A percentile compares a stretch with the other conserved stretches of the same genome.
Evolutionary conservation across 805 yeast species (phyloP).

Genomic region (Lachancea sp.): DNA sequence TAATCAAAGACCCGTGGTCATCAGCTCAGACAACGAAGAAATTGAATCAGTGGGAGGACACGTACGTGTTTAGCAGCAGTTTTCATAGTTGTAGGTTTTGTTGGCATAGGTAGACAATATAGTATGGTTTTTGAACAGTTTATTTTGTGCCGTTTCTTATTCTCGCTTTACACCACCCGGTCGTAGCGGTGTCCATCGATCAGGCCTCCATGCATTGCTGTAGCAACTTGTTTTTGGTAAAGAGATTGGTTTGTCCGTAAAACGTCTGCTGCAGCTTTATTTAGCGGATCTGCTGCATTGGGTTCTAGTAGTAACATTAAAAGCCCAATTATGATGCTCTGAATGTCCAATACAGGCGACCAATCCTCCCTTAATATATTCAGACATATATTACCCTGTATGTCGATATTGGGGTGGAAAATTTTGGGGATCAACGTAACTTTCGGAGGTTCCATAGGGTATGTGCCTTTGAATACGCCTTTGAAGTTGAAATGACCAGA

Average conservation of each 20-base stretch:
- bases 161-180: slow-evolving; percentile 36
- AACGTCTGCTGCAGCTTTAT: slow-evolving; percentile 77
- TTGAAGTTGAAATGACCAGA: slow-evolving; percentile 45
- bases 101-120: no score
- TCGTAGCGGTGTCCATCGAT: slow-evolving; percentile 59
- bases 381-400: slow-evolving; percentile 84
- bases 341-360: slow-evolving; percentile 86
- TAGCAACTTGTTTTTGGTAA: slow-evolving; percentile 52
- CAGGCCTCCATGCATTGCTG: slow-evolving; percentile 67
- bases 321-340: slow-evolving; percentile 76
- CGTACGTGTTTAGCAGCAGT: slow-evolving; percentile 17
- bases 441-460: slow-evolving; percentile 91
- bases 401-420: slow-evolving; percentile 91
- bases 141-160: background rate
- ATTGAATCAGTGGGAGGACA: slow-evolving; percentile 25
- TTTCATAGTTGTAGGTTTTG: background rate
- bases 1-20: slow-evolving; percentile 16
- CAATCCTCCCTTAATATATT: slow-evolving; percentile 92
- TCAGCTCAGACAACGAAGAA: slow-evolving; percentile 26
- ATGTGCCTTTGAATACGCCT: slow-evolving; percentile 60
- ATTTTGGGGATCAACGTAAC: slow-evolving; percentile 65
- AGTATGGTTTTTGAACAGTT: background rate
- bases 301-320: slow-evolving; percentile 85
- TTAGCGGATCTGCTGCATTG: slow-evolving; percentile 85
- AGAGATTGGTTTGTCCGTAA: slow-evolving; percentile 39